Percentiles rank a stretch among this genome's conserved stretches.
Conservation (phyloP, 192 early-diverging fungal species). For the Dissophora globulifera region DNA sequence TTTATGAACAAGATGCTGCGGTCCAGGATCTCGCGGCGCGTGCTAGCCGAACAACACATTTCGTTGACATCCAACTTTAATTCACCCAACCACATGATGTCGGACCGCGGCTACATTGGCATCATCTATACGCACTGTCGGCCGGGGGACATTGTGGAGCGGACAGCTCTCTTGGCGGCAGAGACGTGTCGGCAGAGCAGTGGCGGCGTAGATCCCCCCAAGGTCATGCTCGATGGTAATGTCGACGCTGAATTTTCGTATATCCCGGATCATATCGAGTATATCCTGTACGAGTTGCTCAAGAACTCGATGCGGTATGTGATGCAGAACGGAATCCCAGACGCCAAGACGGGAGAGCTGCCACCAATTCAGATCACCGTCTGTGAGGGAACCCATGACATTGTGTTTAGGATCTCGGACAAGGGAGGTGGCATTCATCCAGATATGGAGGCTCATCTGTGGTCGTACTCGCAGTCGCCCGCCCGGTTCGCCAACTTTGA, state of each 20-base stretch:
- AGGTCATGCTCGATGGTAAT: slow-evolving; percentile 80
- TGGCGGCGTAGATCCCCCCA: slow-evolving; percentile 66
- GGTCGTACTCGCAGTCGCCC: slow-evolving; percentile 79
- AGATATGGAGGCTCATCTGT: slow-evolving; percentile 74
- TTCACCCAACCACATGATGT: slow-evolving; percentile 55
- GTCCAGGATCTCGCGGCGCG: slow-evolving; percentile 88
- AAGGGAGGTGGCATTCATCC: slow-evolving; percentile 88
- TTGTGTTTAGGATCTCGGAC: slow-evolving; percentile 94
- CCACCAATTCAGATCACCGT: slow-evolving; percentile 91
- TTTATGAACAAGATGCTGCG: slow-evolving; percentile 94
- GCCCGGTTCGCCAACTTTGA: slow-evolving; percentile 74
- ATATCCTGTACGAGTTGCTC: slow-evolving; percentile 92
- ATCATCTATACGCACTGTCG: slow-evolving; percentile 76
- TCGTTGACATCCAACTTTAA: slow-evolving; percentile 74
- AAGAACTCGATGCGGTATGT: slow-evolving; percentile 87
- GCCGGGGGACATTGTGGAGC: slow-evolving; percentile 62
- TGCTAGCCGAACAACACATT: slow-evolving; percentile 94
- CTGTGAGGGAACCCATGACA: slow-evolving; percentile 75
- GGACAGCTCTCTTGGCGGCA: slow-evolving; percentile 44
- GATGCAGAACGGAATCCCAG: slow-evolving; percentile 61
- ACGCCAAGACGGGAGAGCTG: slow-evolving; percentile 48
- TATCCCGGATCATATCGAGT: slow-evolving; percentile 95
- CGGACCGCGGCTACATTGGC: slow-evolving; percentile 68
- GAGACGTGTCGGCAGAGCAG: slow-evolving; percentile 26
- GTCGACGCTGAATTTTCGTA: slow-evolving; percentile 84